Evolutionary conservation across 257 asterid species (phyloP), one percentile per base, ranked within the genome.

Genomic region (Solanum peruvianum): DNA sequence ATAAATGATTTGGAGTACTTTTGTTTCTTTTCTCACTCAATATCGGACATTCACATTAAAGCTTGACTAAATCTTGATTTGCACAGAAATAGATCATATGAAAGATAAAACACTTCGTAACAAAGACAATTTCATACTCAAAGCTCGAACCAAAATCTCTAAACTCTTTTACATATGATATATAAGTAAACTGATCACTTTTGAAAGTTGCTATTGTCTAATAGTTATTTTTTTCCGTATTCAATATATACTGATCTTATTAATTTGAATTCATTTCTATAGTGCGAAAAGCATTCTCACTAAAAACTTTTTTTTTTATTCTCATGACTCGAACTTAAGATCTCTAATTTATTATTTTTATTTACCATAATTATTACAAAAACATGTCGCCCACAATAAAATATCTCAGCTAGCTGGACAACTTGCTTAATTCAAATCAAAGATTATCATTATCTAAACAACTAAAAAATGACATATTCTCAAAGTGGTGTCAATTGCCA

Each of bases 201-300:
- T 25, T 77, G 83, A 45, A 20, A 1, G 18, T 77, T 42, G 16
- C 13, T 76, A 13, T 76, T 42, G n/a, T 76, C 9, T 23, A 23
- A 60, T 29, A 4, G 0, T 76, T 77, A 0, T 25, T 80, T 29
- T 45, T 37, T n/a, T 0, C 4, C n/a, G 1, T n/a, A 13, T 39
- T 35, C 27, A 12, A 71, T 18, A 31, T 37, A 73, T 0, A 37
- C 49, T 37, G 0, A 11, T 73, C 31, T 73, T 37, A 72, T 21
- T 73, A 23, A 37, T 20, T 37, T 6, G 2, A 71, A 4, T 35
- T 71, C 78, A 33, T 4, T 9, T 2, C 0, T 2, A 2, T 71
- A 2, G 12, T n/a, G 3, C 2, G 2, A 2, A 3, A 71, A 71
- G 0, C 25, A 14, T 33, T 8, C 25, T 33, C 4, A 2, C 0